Conservation (phyloP, 2,329 filamentous ascomycete genomes). For the Aspergillus ochraceus region DNA sequence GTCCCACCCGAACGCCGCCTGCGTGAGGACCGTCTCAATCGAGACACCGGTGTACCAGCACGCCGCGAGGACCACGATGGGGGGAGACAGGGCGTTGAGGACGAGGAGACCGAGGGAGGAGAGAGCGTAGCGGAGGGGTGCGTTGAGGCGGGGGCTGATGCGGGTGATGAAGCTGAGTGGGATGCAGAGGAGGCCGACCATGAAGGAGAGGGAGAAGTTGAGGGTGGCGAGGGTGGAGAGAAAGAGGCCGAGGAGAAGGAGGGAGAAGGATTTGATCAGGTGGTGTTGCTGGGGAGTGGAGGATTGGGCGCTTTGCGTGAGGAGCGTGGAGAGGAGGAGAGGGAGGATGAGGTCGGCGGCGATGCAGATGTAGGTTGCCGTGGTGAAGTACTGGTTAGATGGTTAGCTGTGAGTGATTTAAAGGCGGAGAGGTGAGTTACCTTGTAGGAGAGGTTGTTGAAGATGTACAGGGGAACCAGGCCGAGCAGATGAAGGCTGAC, state of each 20-base stretch:
- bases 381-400: conserved; percentile 55
- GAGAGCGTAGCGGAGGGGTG: conserved; percentile 22
- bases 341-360: conserved; percentile 59
- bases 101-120: conserved; percentile 48
- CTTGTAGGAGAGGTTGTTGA: conserved; percentile 69
- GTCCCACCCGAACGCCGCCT: conserved; percentile 84
- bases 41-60: conserved; percentile 49
- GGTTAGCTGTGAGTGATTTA: not conserved
- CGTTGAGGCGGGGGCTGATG: conserved; percentile 21
- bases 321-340: conserved; percentile 54
- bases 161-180: conserved; percentile 72
- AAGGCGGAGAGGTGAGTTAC: conserved; percentile 49
- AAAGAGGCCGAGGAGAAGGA: conserved; percentile 89
- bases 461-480: conserved; percentile 78
- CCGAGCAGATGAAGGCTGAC: conserved; percentile 73
- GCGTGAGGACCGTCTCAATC: conserved; percentile 62
- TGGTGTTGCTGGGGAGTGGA: conserved; percentile 70
- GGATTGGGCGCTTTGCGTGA: conserved; percentile 50
- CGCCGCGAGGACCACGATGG: conserved; percentile 52
- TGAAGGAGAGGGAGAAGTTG: conserved; percentile 88
- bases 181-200: conserved; percentile 75
- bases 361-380: conserved; percentile 61
- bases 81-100: conserved; percentile 63
- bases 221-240: conserved; percentile 90
- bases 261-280: conserved; percentile 84